Conservation (phyloP, 768 basidiomycete genomes). For the Auriculariales sp. region DNA sequence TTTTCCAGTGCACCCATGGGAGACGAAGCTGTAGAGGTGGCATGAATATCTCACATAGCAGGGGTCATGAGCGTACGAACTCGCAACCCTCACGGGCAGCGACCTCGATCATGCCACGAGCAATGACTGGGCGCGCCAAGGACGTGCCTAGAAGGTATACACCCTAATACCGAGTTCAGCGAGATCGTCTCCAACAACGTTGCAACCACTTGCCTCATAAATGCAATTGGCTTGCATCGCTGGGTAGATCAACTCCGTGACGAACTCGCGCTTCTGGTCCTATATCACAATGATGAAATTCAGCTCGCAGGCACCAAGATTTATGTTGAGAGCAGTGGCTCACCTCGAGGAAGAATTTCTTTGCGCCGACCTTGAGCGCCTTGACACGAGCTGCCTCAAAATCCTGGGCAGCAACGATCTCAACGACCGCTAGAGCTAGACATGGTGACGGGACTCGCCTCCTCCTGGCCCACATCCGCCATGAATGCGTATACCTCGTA, state of each 20-base stretch:
- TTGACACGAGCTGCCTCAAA: constrained; percentile 85
- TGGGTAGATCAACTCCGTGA: constrained; percentile 93
- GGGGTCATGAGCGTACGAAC: constrained; percentile 32
- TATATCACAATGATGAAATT: constrained; percentile 15
- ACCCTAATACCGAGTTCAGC: constrained; percentile 32
- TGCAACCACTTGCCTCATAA: constrained; percentile 79
- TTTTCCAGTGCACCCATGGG: constrained; percentile 98
- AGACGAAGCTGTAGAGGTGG: constrained; percentile 52
- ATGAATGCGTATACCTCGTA: constrained; percentile 97
- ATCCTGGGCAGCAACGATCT: constrained; percentile 36
- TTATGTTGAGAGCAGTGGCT: constrained; percentile 3
- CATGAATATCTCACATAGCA: neutral
- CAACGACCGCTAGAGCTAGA: neutral
- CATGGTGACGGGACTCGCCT: constrained; percentile 27
- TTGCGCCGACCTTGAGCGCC: constrained; percentile 83
- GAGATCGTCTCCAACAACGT: neutral
- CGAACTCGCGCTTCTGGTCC: constrained; percentile 91
- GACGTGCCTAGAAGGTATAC: constrained; percentile 97
- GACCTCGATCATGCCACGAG: constrained; percentile 93
- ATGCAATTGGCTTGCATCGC: constrained; percentile 98
- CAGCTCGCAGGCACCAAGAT: neutral
- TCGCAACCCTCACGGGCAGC: constrained; percentile 91
- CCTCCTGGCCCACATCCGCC: constrained; percentile 89
- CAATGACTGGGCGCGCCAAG: constrained; percentile 94
- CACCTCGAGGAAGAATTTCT: constrained; percentile 88